phyloP scores from a whole-genome alignment of 345 rosid genomes.

The Citrus reticulata region DNA sequence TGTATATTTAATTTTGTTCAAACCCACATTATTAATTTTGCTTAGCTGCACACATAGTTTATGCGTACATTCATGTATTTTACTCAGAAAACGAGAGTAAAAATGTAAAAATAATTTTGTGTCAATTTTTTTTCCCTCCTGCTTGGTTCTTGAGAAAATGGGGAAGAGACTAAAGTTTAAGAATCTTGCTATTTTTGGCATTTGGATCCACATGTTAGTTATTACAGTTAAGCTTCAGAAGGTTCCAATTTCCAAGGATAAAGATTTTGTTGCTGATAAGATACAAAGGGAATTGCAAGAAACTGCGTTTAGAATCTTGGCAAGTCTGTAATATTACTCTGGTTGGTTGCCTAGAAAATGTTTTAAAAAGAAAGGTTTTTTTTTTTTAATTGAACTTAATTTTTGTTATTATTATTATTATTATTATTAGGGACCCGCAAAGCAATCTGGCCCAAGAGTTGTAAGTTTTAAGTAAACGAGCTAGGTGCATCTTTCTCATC shows the following conservation, averaged over 20 bases:
- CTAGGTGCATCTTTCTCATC: neutral
- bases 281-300: neutral
- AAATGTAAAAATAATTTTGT: too few species aligned
- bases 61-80: too few species aligned
- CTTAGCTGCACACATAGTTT: neutral
- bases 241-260: neutral
- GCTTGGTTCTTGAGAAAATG: neutral
- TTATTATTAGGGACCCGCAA: neutral
- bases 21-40: neutral
- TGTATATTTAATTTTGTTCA: neutral
- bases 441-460: neutral
- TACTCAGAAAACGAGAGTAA: too few species aligned
- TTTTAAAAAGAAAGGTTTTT: neutral
- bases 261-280: conserved; percentile 3
- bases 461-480: neutral
- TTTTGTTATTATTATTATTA: neutral
- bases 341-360: neutral
- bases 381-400: neutral
- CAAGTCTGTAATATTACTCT: neutral
- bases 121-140: neutral
- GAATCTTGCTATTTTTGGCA: neutral
- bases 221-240: neutral
- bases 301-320: neutral
- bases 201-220: neutral
- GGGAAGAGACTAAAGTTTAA: neutral